These are phyloP conservation scores for Nakazawaea wyomingensis DNA, from an alignment of 805 yeast genomes.

Conservation along the genomic window DNA sequence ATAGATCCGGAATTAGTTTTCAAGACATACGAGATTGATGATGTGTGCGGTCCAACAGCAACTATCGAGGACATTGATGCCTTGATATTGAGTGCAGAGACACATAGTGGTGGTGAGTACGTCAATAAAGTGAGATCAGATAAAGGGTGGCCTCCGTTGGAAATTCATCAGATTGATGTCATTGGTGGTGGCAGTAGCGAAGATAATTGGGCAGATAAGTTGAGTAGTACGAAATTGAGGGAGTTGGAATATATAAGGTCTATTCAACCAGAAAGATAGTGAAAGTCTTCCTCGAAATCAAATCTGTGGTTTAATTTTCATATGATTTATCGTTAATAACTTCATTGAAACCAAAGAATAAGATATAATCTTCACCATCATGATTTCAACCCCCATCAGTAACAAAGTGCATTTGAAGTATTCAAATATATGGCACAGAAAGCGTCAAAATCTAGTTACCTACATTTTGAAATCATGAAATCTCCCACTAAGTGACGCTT, in stretches of 20 bases:
- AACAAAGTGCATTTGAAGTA: no score
- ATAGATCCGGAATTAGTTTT: constrained; percentile 41
- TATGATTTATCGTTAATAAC: no score
- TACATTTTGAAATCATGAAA: no score
- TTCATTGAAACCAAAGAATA: no score
- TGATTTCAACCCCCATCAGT: no score
- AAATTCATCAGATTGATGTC: constrained; percentile 51
- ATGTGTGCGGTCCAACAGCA: constrained; percentile 94
- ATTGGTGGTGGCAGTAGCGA: constrained; percentile 53
- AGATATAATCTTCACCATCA: no score
- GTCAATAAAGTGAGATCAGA: constrained; percentile 63
- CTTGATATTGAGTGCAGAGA: constrained; percentile 76
- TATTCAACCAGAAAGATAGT: no score
- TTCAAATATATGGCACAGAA: no score
- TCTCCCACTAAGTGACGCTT: no score
- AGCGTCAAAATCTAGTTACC: no score
- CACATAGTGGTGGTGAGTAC: constrained; percentile 64
- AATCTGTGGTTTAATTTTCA: no score
- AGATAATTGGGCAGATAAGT: constrained; percentile 57
- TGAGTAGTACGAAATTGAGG: constrained; percentile 82
- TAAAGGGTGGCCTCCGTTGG: constrained; percentile 48
- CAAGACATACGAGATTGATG: constrained; percentile 62
- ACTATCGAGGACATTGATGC: constrained; percentile 67
- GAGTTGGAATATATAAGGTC: constrained; percentile 26
- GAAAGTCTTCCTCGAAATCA: no score